Evolutionary conservation across 441 rosid genomes (phyloP).

Genomic region (Adansonia rubrostipa): DNA sequence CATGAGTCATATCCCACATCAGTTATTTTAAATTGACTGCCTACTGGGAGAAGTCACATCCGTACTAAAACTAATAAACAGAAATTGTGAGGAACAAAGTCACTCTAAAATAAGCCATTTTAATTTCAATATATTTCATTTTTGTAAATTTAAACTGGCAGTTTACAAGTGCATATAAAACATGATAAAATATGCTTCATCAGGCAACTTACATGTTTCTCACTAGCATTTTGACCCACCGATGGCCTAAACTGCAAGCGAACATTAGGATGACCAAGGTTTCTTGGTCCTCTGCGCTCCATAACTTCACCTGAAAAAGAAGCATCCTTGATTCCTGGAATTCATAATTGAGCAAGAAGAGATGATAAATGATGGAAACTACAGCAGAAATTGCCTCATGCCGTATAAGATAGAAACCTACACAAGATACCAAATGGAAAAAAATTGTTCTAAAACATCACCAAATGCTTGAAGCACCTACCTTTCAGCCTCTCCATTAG

Average conservation of each 20-base stretch:
- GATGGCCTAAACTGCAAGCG: conserved; percentile 31
- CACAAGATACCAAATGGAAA: background rate
- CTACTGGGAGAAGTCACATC: background rate
- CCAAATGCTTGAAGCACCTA: conserved; percentile 1
- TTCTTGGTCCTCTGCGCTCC: conserved; percentile 28
- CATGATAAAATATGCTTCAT: conserved; percentile 18
- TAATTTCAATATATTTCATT: background rate
- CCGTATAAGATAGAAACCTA: background rate
- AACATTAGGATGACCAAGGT: conserved; percentile 20
- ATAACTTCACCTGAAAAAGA: conserved; percentile 27
- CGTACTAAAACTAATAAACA: background rate
- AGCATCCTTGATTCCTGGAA: conserved; percentile 33
- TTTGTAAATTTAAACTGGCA: conserved; percentile 20
- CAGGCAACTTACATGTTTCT: conserved; percentile 29
- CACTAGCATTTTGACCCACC: conserved; percentile 24
- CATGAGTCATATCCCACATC: conserved; percentile 19
- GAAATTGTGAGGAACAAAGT: background rate
- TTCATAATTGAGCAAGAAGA: conserved; percentile 8
- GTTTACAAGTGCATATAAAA: conserved; percentile 8
- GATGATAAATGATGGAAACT: background rate
- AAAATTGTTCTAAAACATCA: background rate
- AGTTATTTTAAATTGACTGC: background rate
- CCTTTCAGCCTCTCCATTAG: conserved; percentile 32
- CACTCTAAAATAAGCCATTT: background rate
- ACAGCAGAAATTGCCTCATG: background rate